Percentiles rank a stretch among this genome's conserved stretches.
Evolutionary conservation across 2,329 filamentous ascomycete genomes (phyloP).

Genomic region (Ascochyta koolunga): DNA sequence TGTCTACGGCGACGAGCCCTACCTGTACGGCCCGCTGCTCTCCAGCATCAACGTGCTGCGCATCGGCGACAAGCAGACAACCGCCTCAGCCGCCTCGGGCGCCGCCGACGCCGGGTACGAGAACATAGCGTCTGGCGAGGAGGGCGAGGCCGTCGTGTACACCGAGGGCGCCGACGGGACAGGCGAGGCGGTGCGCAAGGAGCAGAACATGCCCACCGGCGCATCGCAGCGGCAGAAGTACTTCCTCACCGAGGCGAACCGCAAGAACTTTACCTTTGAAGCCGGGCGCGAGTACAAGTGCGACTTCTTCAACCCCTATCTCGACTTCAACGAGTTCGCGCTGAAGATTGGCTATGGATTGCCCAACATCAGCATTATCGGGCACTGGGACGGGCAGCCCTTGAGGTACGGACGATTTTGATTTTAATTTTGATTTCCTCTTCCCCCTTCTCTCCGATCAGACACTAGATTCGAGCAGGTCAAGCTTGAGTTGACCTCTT

Average conservation of each 20-base stretch:
- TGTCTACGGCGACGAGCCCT: slow-evolving; percentile 83
- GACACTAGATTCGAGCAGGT: no score
- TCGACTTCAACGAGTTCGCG: slow-evolving; percentile 83
- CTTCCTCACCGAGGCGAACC: slow-evolving; percentile 63
- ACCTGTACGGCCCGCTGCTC: slow-evolving; percentile 82
- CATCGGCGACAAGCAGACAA: slow-evolving; percentile 58
- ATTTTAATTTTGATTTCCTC: no score
- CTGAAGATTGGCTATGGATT: slow-evolving; percentile 61
- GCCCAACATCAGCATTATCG: slow-evolving; percentile 77
- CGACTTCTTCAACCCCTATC: slow-evolving; percentile 89
- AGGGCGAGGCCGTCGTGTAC: slow-evolving; percentile 60
- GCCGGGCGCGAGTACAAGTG: slow-evolving; percentile 65
- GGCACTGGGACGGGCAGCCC: slow-evolving; percentile 80
- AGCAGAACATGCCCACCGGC: slow-evolving; percentile 49
- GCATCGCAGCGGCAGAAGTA: slow-evolving; percentile 61
- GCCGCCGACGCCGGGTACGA: slow-evolving; percentile 60
- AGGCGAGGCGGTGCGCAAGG: slow-evolving; percentile 50
- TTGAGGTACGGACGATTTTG: slow-evolving; percentile 68
- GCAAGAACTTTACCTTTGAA: slow-evolving; percentile 66
- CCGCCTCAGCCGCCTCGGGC: slow-evolving; percentile 45
- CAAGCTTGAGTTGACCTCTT: no score
- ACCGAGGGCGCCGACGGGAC: slow-evolving; percentile 56
- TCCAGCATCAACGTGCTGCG: slow-evolving; percentile 79
- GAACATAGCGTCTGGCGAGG: slow-evolving; percentile 52
- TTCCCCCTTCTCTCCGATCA: no score